Percentiles rank a stretch among this genome's conserved stretches.
Evolutionary conservation across 106 monocot species (phyloP).

Genomic region (Vanilla planifolia): DNA sequence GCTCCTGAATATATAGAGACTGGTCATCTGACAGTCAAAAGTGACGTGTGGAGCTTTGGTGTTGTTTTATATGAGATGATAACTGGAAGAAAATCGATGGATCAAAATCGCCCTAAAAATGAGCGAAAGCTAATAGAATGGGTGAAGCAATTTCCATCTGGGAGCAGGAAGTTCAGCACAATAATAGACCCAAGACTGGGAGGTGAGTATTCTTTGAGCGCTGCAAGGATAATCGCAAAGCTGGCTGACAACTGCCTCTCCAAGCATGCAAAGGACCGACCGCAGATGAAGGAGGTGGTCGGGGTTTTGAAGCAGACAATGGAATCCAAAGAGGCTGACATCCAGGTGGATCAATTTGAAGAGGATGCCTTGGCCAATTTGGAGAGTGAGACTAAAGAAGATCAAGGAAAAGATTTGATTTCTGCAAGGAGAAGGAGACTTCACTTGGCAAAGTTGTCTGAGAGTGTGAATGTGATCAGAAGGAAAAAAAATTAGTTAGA

Average conservation of each 20-base stretch:
- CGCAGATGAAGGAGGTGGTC: conserved; percentile 54
- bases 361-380: conserved; percentile 10
- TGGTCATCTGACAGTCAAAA: conserved; percentile 61
- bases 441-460: conserved; percentile 40
- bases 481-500: conserved; percentile 18
- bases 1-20: conserved; percentile 74
- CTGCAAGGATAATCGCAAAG: conserved; percentile 32
- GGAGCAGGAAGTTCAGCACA: conserved; percentile 28
- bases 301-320: conserved; percentile 37
- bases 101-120: conserved; percentile 33
- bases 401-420: conserved; percentile 7
- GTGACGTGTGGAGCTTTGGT: conserved; percentile 78
- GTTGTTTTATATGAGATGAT: conserved; percentile 68
- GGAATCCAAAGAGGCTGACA: conserved; percentile 15
- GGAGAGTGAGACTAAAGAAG: conserved; percentile 4
- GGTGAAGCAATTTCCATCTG: conserved; percentile 47
- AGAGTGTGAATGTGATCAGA: conserved; percentile 14
- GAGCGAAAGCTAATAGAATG: conserved; percentile 62
- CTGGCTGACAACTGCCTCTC: conserved; percentile 54
- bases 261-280: conserved; percentile 40
- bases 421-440: conserved; percentile 36
- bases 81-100: conserved; percentile 44
- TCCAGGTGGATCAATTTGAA: neutral
- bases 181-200: conserved; percentile 52
- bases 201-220: conserved; percentile 26